Conservation (phyloP, 768 basidiomycete species). For the Pisolithus sp. region DNA sequence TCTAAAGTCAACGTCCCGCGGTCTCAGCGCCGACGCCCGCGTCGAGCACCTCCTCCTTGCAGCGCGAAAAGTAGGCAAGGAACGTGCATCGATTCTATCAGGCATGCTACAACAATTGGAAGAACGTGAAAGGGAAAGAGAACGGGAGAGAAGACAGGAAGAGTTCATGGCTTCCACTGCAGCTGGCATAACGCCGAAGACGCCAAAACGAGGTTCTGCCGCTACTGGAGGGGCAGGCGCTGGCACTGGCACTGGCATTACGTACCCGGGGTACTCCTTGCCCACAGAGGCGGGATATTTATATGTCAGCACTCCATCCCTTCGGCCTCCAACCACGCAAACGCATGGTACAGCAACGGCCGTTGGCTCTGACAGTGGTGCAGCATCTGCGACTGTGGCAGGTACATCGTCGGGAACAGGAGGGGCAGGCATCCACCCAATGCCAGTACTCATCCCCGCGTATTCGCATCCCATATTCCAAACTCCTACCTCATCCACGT, state of each 20-base stretch:
- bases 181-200: constrained; percentile 19
- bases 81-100: constrained; percentile 50
- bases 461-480: constrained; percentile 24
- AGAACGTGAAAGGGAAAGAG: constrained; percentile 26
- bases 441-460: constrained; percentile 26
- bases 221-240: too few relatives aligned
- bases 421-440: constrained; percentile 23
- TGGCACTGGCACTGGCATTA: constrained; percentile 8
- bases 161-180: constrained; percentile 15
- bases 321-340: too few relatives aligned
- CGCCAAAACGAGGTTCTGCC: constrained; percentile 18
- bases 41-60: constrained; percentile 67
- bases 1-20: constrained; percentile 20
- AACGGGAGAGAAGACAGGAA: constrained; percentile 19
- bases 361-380: too few relatives aligned
- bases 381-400: too few relatives aligned
- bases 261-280: constrained; percentile 15
- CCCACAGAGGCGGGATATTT: constrained; percentile 23
- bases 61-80: constrained; percentile 60
- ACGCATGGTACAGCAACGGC: too few relatives aligned
- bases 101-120: constrained; percentile 38
- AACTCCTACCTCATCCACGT: constrained; percentile 23
- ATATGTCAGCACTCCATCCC: constrained; percentile 20
- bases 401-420: too few relatives aligned
- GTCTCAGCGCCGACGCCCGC: constrained; percentile 56